Base-by-base conservation (phyloP, 441 rosid species). In the Manihot esculenta region DNA sequence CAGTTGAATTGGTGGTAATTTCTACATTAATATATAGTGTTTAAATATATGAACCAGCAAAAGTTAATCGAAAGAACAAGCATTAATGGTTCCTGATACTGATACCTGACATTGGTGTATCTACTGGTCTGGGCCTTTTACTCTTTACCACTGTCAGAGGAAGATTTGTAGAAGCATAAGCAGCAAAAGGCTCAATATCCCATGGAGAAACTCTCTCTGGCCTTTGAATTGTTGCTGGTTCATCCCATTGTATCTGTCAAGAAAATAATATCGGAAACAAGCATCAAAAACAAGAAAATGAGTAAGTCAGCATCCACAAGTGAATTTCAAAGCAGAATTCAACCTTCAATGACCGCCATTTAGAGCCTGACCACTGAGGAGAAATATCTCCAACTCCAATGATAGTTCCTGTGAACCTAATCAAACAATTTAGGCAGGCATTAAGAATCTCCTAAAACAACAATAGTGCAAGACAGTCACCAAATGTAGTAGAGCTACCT, bases 191-290 rank as follows among this genome's bases (percentile, higher is more conserved):
- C 74, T 92, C 97, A 24, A 94, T 87, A 77, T 94, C 99, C 99
- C 99, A 94, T 47, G 97, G 89, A 54, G 99, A 94, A 79, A 94
- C 97, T 80, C 87, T 87, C 41, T 90, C 87, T 65, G 97, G 99
- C 82, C 99, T 86, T 65, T 76, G 86, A 71, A 85, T 78, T 1
- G 84, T 66, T 73, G 93, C 85, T 66, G 88, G 81, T 79, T 92
- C 99, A 79, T 94, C 97, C 99, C 97, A 94, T 80, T 90, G 97
- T 68, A 92, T 71, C 99, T 94, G 75, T 56, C 74, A 23, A 66
- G 20, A 49, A 77, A 76, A 66, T 41, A 26, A 66, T 49, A 11
- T 27, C 73, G 38, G 69, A 69, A 66, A 77, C 66, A 44, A 53
- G 79, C 38, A 55, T 75, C 74, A 78, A 74, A 47, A 74, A 53